phyloP scores from a whole-genome alignment of 345 rosid species.

The Gossypium arboreum region DNA sequence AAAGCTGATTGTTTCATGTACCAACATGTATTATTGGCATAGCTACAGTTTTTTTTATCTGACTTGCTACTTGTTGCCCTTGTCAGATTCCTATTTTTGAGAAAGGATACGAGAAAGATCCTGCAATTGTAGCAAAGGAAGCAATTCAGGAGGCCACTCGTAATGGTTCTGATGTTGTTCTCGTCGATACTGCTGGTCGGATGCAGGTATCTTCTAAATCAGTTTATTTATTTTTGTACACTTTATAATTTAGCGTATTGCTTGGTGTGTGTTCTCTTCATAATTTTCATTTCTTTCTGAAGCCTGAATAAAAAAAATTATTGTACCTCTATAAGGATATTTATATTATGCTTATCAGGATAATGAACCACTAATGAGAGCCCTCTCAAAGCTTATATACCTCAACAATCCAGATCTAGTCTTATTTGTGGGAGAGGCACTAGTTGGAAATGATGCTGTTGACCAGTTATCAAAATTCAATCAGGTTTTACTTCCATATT shows the following conservation, averaged over 20 bases:
- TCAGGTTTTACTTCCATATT: conserved; percentile 48
- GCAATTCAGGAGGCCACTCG: conserved; percentile 90
- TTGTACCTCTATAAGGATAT: background rate
- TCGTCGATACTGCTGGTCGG: conserved; percentile 98
- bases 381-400: conserved; percentile 84
- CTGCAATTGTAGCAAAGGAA: conserved; percentile 96
- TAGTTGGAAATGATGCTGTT: conserved; percentile 97
- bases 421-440: conserved; percentile 97
- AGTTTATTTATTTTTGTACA: background rate
- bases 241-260: background rate
- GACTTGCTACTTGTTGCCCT: background rate
- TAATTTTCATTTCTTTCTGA: background rate
- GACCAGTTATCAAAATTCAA: conserved; percentile 94
- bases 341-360: conserved; percentile 41
- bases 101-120: conserved; percentile 98
- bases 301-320: background rate
- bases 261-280: background rate
- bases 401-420: conserved; percentile 88
- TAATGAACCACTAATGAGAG: conserved; percentile 98
- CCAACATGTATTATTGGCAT: background rate
- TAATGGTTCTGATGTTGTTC: conserved; percentile 90
- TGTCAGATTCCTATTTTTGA: conserved; percentile 85
- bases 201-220: conserved; percentile 33
- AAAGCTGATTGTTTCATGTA: background rate
- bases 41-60: background rate